Base-by-base conservation (phyloP, 345 rosid genomes). In the Citrus hindsii region DNA sequence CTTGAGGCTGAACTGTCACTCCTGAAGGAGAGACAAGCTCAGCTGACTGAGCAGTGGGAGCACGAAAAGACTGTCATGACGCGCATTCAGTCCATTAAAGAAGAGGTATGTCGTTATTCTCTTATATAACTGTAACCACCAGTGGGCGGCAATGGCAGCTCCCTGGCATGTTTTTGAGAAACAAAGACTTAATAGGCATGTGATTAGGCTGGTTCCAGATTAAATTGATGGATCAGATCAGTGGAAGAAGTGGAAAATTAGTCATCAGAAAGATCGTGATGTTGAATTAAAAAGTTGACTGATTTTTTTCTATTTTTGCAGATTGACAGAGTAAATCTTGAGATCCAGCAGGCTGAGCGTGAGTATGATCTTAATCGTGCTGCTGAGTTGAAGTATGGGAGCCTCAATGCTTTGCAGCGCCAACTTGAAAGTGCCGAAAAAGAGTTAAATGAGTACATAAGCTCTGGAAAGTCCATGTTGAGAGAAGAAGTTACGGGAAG, bases 331-430 rank as follows among this genome's bases (percentile, higher is more conserved):
- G 94, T 97, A 46, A 97, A 93, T 82, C 86, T 94, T 37, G 99
- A 94, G 89, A 93, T 97, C 83, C 99, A 94, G 88, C 98, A 94
- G 76, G 98, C 99, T 21, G 99, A 97, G 82, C 91, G 98, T 35
- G 99, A 97, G 80, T 97, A 97, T 76, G 98, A 97, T 86, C 97
- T 97, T 9, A 94, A 94, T 87, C 97, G 99, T 70, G 99, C 98
- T 61, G 99, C 99, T 62, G 98, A 94, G 84, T 87, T 97, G 75
- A 97, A 97, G 77, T 97, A 94, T 59, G 98, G 98, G 48, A 97
- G 97, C 88, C 82, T 97, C 74, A 97, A 92, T 85, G 76, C 98
- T 9, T 80, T 97, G 86, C 98, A 94, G 84, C 92, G 92, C 35
- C 98, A 94, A 74, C 94, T 97, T 80, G 88, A 74, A 73, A 83